Evolutionary conservation across 2,329 filamentous ascomycete species (phyloP), one percentile per base, ranked within the genome.

Genomic region (Lecanicillium sp.): DNA sequence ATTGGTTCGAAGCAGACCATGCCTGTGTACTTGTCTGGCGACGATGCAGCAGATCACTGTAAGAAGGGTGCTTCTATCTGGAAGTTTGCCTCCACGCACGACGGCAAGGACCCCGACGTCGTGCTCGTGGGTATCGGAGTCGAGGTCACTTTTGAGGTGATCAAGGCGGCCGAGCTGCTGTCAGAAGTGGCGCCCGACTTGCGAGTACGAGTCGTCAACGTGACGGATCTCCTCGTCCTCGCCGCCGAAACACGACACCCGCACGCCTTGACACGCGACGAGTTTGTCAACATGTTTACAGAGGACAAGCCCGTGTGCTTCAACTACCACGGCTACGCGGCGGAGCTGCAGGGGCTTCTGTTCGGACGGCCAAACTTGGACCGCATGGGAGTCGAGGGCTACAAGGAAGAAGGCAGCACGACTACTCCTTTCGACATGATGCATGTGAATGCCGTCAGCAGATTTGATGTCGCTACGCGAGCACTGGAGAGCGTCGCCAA

Each of bases 351-450:
- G 42, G 77, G 77, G 0, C 52, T 83, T 18, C 55, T 83, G 3
- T 83, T 82, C 49, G 76, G 75, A 1, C 64, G 77, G 1, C 65
- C 64, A 0, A 58, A 62, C 9, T 48, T 73, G 13, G 62, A 73
- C 5, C 65, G 75, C 3, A 67, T 80, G 43, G 68, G 57, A 0
- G 70, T 83, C 7, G 68, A 67, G 12, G 75, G 72, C 4, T 84
- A 83, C 46, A 68, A 68, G 18, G 79, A 84, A 50, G 79, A 84
- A 54, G 79, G 78, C 0, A 76, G 66, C 37, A 83, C 79, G 1
- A 84, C 78, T 0, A 83, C 78, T 3, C 79, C 79, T 2, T 82
- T 84, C 47, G 74, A 82, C 49, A 83, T 83, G 79, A 77, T 82
- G 77, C 62, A 83, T 2, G 55, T 72, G 4, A 84, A 84, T 49